Percentiles rank a stretch among this genome's conserved stretches.
Conservation (phyloP, 257 asterid species). For the Salvia rosmarinus region DNA sequence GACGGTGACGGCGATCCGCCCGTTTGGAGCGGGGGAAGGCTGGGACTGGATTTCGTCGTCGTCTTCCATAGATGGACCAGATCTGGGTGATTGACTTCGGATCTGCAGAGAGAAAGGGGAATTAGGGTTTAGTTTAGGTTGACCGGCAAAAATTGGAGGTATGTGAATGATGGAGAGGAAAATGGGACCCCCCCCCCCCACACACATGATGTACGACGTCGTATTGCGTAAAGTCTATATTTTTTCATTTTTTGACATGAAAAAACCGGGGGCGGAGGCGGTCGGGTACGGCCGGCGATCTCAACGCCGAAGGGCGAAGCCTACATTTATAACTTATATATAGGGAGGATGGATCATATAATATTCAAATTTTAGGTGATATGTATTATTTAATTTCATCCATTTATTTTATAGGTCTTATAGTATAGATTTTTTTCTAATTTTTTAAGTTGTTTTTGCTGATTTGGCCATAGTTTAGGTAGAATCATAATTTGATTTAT, state of each 20-base stretch:
- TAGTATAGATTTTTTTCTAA: too few species aligned
- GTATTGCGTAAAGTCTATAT: constrained; percentile 10
- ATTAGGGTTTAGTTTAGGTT: constrained; percentile 35
- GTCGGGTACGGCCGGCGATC: constrained; percentile 30
- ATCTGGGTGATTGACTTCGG: constrained; percentile 20
- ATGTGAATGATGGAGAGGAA: constrained; percentile 7
- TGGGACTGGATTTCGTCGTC: constrained; percentile 66
- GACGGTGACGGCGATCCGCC: constrained; percentile 77
- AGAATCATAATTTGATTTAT: too few species aligned
- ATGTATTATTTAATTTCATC: too few species aligned
- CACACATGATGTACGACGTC: too few species aligned
- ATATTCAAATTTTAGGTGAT: too few species aligned
- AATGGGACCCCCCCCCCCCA: constrained; percentile 29
- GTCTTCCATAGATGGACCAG: constrained; percentile 59
- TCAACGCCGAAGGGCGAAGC: constrained; percentile 28
- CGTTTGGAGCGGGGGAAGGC: constrained; percentile 52
- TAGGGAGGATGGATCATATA: too few species aligned
- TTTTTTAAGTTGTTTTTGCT: too few species aligned
- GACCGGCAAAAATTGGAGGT: constrained; percentile 36
- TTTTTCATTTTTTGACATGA: constrained; percentile 33
- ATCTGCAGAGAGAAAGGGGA: constrained; percentile 14
- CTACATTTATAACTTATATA: background rate
- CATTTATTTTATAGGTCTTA: too few species aligned
- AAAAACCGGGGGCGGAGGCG: constrained; percentile 24
- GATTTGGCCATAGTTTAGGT: too few species aligned